Percentiles rank a stretch among this genome's conserved stretches.
Conservation (phyloP, 2,329 filamentous ascomycete genomes). For the Hypoxylon sp. region DNA sequence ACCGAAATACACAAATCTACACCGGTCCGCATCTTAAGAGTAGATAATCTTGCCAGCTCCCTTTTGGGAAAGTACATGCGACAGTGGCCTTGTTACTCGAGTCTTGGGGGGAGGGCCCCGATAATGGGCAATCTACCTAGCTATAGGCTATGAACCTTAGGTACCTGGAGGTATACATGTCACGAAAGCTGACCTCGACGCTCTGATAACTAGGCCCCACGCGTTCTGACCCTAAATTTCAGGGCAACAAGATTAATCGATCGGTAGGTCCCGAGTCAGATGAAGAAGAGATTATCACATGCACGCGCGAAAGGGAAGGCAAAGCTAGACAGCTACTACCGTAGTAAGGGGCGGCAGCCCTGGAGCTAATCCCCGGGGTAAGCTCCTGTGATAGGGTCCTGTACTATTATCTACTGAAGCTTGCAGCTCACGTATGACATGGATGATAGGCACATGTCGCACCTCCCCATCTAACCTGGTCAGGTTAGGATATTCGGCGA, state of each 20-base stretch:
- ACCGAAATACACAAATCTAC: slow-evolving; percentile 15
- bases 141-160: neutral
- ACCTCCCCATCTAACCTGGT: slow-evolving; percentile 2
- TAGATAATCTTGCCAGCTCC: neutral
- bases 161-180: neutral
- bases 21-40: neutral
- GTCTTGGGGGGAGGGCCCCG: neutral
- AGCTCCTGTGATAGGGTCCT: neutral
- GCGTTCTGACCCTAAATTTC: slow-evolving; percentile 11
- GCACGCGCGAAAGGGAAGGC: slow-evolving; percentile 11
- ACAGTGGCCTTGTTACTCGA: neutral
- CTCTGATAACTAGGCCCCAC: slow-evolving; percentile 10
- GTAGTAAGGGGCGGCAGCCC: slow-evolving; percentile 12
- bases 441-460: slow-evolving; percentile 22
- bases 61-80: neutral
- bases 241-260: slow-evolving; percentile 21
- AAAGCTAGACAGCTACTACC: neutral
- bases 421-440: slow-evolving; percentile 26
- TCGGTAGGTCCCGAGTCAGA: slow-evolving; percentile 4
- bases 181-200: slow-evolving; percentile 16
- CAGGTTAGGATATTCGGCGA: slow-evolving; percentile 17
- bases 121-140: neutral
- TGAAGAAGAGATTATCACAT: slow-evolving; percentile 11
- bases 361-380: slow-evolving; percentile 5
- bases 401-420: neutral